Conservation (phyloP, 2,329 filamentous ascomycete species). For the Scolecobasidium constrictum region DNA sequence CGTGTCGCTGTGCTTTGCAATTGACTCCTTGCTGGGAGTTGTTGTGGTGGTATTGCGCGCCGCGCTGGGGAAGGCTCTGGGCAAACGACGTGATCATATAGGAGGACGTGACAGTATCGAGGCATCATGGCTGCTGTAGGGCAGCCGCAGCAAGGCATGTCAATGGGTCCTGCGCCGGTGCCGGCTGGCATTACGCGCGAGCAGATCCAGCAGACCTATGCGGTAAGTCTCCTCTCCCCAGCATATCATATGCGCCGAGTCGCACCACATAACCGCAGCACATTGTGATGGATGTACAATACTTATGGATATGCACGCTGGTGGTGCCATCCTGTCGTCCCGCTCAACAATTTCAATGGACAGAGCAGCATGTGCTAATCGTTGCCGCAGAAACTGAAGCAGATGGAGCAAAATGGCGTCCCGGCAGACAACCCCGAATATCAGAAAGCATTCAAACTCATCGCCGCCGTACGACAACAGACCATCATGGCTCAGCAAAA, state of each 20-base stretch:
- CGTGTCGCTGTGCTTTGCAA: not conserved
- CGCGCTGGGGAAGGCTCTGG: too few relatives aligned
- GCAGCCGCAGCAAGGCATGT: not conserved
- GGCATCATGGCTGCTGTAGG: conserved; percentile 7
- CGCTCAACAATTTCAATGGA: not conserved
- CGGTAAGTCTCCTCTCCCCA: conserved; percentile 36
- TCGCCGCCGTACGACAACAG: conserved; percentile 58
- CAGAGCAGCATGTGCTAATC: too few relatives aligned
- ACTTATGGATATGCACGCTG: not conserved
- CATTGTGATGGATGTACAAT: not conserved
- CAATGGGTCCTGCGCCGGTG: not conserved
- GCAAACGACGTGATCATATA: too few relatives aligned
- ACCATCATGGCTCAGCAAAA: conserved; percentile 40
- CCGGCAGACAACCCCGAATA: conserved; percentile 77
- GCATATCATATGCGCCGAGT: conserved; percentile 11
- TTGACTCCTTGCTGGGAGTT: too few relatives aligned
- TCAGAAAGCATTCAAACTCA: conserved; percentile 67
- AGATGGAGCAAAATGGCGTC: conserved; percentile 79
- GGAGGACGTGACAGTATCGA: too few relatives aligned
- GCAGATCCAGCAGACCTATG: conserved; percentile 64
- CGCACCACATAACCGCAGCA: not conserved
- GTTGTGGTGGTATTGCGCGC: too few relatives aligned
- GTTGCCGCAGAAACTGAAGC: conserved; percentile 32
- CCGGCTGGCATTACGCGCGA: conserved; percentile 57
- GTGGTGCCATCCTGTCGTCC: not conserved